Base-by-base conservation (phyloP, 176 grass and related monocot genomes). In the Raddia distichophylla region DNA sequence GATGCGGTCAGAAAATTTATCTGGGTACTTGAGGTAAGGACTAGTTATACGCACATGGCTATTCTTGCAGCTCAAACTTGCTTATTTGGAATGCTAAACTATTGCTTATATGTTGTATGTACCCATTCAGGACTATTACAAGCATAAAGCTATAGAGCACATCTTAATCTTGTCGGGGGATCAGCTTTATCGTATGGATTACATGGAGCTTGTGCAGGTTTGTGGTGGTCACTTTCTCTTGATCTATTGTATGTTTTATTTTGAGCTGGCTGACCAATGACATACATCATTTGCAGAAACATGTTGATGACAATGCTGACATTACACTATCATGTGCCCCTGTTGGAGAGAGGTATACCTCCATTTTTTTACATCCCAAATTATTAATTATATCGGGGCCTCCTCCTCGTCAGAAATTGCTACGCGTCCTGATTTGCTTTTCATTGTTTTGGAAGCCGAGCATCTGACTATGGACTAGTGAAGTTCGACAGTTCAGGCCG, bases 171-270 rank as follows among this genome's bases (percentile, higher is more conserved):
- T 94, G 81, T 91, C 77, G 16, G 93, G 93, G 2, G 93, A 94
- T 74, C 93, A 94, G n/a, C 66, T 94, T 32, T 92, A 94, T 40
- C 93, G 89, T 1, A 94, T 94, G 93, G 84, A 94, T 40, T 94
- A 92, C 81, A 92, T 92, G 87, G 85, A 94, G 16, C 77, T 94
- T 46, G 76, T 94, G 17, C 84, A 92, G 89, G 93, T 76, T 86
- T 72, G 69, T 61, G 18, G 19, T 53, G 67, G 42, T 18, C 71
- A 46, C 22, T 10, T 63, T 74, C 6, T 59, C 64, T 11, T 44
- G 48, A 73, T 47, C 10, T 50, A 27, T 16, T 46, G 20, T 34
- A 58, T 84, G 71, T 67, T 56, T 19, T 67, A 3, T 83, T 67
- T 67, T 57, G 15, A 43, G 57, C 62, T 76, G 62, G 50, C 82